Base-by-base conservation (phyloP, 148 eudicot genomes). In the Pharnaceum exiguum region DNA sequence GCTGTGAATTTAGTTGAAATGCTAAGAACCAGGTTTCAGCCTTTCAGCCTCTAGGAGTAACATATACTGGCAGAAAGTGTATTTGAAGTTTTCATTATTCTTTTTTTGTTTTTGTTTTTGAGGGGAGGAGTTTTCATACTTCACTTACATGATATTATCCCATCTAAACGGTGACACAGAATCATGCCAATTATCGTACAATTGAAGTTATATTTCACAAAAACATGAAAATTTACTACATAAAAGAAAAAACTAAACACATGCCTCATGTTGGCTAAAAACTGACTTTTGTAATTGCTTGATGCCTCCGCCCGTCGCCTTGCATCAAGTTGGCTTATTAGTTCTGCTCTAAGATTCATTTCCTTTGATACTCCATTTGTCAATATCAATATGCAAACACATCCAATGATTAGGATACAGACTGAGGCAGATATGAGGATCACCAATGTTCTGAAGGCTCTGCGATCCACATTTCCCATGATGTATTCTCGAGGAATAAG, bases 341-440 rank as follows among this genome's bases (percentile, higher is more conserved):
- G 64, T 64, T 74, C 98, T 51, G 95, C 98, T 70, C 98, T 66
- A 59, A 93, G 89, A 55, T 85, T 88, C 98, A 93, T 93, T 75
- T 93, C 98, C 79, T 93, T 93, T 11, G 98, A 93, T 21, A 93
- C 98, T 69, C 98, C 98, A 59, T 82, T 88, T 39, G 98, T 93
- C 69, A 93, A 68, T 65, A 93, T 67, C 60, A 93, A 79, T 63
- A 93, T 83, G 75, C 90, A 93, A 63, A 93, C 52, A 43, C 98
- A 93, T 49, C 98, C 98, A 48, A 88, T 71, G 24, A 93, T 36
- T 42, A 93, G 79, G 69, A 81, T 93, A 62, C 96, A 83, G 10
- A 83, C 46, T 7, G 98, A 83, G 26, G 88, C 98, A 46, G 89
- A 85, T 73, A 93, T 85, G 71, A 93, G 64, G 53, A 85, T 79